Evolutionary conservation across 306 rosid genomes (phyloP), one percentile per base, ranked within the genome.

Genomic region (Fragaria ananassa): DNA sequence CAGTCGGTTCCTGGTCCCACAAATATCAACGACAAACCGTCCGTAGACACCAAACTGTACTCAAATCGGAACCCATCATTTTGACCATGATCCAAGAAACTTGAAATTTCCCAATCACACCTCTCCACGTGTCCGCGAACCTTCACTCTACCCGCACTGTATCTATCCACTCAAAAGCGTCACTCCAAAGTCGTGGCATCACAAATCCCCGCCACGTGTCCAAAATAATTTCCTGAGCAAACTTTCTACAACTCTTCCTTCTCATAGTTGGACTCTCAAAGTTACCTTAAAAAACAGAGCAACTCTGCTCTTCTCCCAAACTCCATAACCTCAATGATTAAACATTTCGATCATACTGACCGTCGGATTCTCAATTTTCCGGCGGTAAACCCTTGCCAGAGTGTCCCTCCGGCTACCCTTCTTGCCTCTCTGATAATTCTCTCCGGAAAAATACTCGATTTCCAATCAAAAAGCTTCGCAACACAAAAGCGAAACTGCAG

Each of bases 381-480:
- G 87, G 98, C 98, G 67, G 96, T 94, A 46, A 90, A 74, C 23
- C 98, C 97, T 0, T 94, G 98, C 78, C 84, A 80, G 45, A 80
- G 27, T 0, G 68, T 90, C 23, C 87, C 90, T 46, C 78, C 82
- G 41, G 57, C 58, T 12, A 86, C 91, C 15, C 96, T 94, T 46
- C 71, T 94, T 7, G 6, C 80, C 15, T 90, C 96, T 8, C 71
- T 90, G 5, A 76, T 86, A 60, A 66, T 74, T 31, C 92, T 91
- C 57, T 80, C 88, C 5, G 84, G 75, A 21, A 41, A 62, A 42
- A 84, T 91, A 76, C 85, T 84, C 86, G 78, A 31, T 41, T 80
- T 57, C 83, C 84, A 85, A 34, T 71, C 86, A 23, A 68, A 63
- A 29, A 25, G 3, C 10, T 90, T 90, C 79, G 41, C 80, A 1